These are phyloP conservation scores for Venturia nashicola DNA, from an alignment of 2,329 filamentous ascomycete genomes.

Conservation along the genomic window DNA sequence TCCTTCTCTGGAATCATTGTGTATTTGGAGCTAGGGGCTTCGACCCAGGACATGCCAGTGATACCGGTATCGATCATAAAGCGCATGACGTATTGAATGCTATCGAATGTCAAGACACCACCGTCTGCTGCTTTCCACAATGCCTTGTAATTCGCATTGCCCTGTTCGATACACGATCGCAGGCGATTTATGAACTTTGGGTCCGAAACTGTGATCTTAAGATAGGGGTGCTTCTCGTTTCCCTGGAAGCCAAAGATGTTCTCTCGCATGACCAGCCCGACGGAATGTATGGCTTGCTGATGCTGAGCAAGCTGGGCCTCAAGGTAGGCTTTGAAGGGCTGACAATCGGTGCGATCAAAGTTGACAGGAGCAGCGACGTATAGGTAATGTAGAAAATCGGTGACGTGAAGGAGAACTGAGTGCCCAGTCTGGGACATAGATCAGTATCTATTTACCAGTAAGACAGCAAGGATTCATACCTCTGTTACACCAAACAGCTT, in stretches of 20 bases:
- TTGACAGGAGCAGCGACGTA: conserved; percentile 79
- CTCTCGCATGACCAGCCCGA: conserved; percentile 72
- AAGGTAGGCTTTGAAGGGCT: conserved; percentile 65
- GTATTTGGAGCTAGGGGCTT: conserved; percentile 65
- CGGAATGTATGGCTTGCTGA: conserved; percentile 63
- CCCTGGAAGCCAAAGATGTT: conserved; percentile 92
- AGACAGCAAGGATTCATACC: conserved; percentile 29
- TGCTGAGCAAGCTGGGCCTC: conserved; percentile 67
- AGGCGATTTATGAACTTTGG: conserved; percentile 72
- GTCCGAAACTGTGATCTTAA: conserved; percentile 88
- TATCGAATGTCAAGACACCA: conserved; percentile 85
- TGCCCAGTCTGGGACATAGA: conserved; percentile 48
- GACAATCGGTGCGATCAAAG: conserved; percentile 69
- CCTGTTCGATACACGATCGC: conserved; percentile 60
- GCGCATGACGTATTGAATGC: conserved; percentile 82
- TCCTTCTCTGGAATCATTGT: conserved; percentile 52
- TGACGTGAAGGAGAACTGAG: conserved; percentile 90
- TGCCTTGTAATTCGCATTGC: conserved; percentile 76
- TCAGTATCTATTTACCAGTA: conserved; percentile 20
- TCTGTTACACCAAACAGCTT: conserved; percentile 91
- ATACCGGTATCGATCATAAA: conserved; percentile 98
- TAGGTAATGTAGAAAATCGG: conserved; percentile 90
- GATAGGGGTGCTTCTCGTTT: conserved; percentile 79
- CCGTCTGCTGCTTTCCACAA: conserved; percentile 64
- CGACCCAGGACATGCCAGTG: conserved; percentile 94